Evolutionary conservation across 129 eudicot species (phyloP).

Genomic region (Pulicaria dysenterica): DNA sequence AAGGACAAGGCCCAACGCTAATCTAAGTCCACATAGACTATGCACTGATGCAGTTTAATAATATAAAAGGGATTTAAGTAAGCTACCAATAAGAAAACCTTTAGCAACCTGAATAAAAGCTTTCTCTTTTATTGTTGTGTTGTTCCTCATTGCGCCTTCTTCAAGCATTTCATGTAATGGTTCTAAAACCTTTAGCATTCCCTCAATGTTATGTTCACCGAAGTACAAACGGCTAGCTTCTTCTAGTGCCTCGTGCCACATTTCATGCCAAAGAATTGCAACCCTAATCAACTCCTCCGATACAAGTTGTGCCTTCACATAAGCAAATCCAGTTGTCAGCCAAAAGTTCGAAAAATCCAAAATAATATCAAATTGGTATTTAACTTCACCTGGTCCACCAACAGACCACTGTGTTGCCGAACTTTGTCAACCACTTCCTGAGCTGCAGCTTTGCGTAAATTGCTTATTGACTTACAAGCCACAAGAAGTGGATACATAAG

Average conservation of each 20-base stretch:
- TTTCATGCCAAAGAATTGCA: constrained; percentile 98
- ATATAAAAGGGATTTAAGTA: neutral
- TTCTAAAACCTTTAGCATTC: constrained; percentile 90
- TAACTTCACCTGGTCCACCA: constrained; percentile 85
- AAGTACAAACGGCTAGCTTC: constrained; percentile 97
- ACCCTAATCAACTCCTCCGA: constrained; percentile 97
- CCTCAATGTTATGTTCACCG: constrained; percentile 93
- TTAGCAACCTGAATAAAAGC: constrained; percentile 83
- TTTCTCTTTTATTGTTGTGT: constrained; percentile 81
- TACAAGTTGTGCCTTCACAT: constrained; percentile 92
- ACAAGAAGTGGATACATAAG: constrained; percentile 99
- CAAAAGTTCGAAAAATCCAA: constrained; percentile 13
- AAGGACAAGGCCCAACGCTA: neutral
- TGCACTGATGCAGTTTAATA: neutral
- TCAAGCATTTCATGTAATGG: constrained; percentile 96
- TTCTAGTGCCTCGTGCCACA: constrained; percentile 98
- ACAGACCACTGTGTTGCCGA: constrained; percentile 85
- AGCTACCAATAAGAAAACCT: neutral
- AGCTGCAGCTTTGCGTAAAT: constrained; percentile 89
- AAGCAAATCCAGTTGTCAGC: constrained; percentile 32
- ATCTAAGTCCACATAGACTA: neutral
- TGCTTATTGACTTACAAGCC: constrained; percentile 96
- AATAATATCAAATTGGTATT: neutral
- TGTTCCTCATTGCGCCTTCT: constrained; percentile 76
- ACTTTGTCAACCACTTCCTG: constrained; percentile 96